These are phyloP conservation scores for Pittosporum tobira DNA, from an alignment of 129 eudicot species.

Conservation along the genomic window DNA sequence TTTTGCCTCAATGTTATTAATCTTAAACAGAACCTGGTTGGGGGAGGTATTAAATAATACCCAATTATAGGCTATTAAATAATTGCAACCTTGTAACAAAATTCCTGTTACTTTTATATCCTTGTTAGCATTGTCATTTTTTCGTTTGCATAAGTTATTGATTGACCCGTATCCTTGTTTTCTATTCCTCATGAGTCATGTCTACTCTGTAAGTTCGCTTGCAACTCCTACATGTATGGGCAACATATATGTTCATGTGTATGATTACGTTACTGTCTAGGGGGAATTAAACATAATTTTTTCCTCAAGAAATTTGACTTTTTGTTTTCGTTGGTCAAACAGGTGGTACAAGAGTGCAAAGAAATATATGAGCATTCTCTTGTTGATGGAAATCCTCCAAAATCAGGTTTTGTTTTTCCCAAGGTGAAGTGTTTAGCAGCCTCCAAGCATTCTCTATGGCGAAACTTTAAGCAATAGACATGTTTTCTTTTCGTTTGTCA, in stretches of 20 bases:
- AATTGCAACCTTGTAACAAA: no score
- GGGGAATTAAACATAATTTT: not conserved
- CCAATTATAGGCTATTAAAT: no score
- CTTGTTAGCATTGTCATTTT: not conserved
- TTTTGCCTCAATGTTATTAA: no score
- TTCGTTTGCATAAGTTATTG: not conserved
- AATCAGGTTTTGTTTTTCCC: constrained; percentile 79
- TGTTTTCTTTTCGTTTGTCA: not conserved
- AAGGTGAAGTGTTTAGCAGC: constrained; percentile 55
- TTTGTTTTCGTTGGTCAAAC: constrained; percentile 18
- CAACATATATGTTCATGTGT: not conserved
- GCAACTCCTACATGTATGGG: not conserved
- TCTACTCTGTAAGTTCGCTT: not conserved
- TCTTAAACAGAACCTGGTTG: no score
- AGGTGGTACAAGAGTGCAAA: constrained; percentile 97
- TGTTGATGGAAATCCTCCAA: constrained; percentile 84
- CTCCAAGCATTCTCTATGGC: constrained; percentile 50
- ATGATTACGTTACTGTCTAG: not conserved
- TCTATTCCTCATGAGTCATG: no score
- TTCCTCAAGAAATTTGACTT: not conserved
- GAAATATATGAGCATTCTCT: constrained; percentile 74
- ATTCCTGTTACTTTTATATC: no score
- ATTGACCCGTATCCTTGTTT: not conserved
- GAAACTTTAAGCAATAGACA: constrained; percentile 27
- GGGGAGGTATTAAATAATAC: no score